Percentiles rank a stretch among this genome's conserved stretches.
Evolutionary conservation across 257 asterid genomes (phyloP).

Genomic region (Solanum chmielewskii): DNA sequence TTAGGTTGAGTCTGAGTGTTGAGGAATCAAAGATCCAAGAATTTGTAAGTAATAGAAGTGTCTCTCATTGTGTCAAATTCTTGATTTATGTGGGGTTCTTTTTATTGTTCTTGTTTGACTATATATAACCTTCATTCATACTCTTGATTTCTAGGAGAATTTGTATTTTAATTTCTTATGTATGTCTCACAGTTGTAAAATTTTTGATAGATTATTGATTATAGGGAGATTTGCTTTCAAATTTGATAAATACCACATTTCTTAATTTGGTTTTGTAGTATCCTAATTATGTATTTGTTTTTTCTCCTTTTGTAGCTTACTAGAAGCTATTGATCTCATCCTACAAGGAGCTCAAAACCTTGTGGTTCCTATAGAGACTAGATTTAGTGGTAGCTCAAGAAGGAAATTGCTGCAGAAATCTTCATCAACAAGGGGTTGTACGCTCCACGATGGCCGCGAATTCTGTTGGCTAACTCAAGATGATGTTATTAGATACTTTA

Average conservation of each 20-base stretch:
- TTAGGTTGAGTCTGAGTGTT: neutral
- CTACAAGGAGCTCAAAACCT: slow-evolving; percentile 63
- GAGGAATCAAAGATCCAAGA: neutral
- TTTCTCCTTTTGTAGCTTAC: slow-evolving; percentile 29
- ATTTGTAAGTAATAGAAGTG: neutral
- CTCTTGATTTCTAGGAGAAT: neutral
- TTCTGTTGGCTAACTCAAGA: slow-evolving; percentile 88
- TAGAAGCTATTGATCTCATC: slow-evolving; percentile 65
- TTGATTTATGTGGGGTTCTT: neutral
- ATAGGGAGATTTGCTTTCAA: neutral
- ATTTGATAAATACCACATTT: neutral
- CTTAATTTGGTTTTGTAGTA: neutral
- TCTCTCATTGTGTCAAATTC: neutral
- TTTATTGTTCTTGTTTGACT: neutral
- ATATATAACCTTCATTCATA: neutral
- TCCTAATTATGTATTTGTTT: neutral
- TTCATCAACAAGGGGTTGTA: slow-evolving; percentile 14
- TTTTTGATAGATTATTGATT: neutral
- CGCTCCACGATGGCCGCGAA: slow-evolving; percentile 53
- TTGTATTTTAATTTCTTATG: neutral
- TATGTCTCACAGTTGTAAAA: neutral
- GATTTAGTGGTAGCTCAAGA: slow-evolving; percentile 9
- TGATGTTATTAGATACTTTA: slow-evolving; percentile 58
- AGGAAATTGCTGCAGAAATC: slow-evolving; percentile 41
- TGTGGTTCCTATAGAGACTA: slow-evolving; percentile 24